Conservation (phyloP, 2,329 filamentous ascomycete species). For the Fusarium kyushuense region DNA sequence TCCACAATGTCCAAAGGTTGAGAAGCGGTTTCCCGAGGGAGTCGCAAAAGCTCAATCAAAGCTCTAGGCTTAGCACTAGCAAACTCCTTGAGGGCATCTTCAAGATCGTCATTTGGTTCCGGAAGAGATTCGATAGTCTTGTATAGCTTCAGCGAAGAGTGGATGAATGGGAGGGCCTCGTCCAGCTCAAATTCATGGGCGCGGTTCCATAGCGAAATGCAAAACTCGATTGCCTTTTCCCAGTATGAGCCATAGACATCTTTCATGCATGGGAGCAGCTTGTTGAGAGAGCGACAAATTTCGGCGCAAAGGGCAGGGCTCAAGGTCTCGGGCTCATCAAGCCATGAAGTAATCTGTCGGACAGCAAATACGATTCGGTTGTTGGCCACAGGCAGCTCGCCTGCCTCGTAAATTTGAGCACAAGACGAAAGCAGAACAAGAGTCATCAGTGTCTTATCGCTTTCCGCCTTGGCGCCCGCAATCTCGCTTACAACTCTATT, state of each 20-base stretch:
- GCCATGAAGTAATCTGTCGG: constrained; percentile 80
- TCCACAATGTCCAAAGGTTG: constrained; percentile 82
- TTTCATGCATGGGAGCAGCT: constrained; percentile 77
- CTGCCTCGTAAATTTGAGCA: constrained; percentile 63
- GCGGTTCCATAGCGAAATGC: constrained; percentile 68
- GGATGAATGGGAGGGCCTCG: constrained; percentile 70
- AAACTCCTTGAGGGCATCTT: constrained; percentile 76
- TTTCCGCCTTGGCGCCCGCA: constrained; percentile 60
- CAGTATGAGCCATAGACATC: constrained; percentile 92
- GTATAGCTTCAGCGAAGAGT: constrained; percentile 80
- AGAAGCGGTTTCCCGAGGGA: constrained; percentile 60
- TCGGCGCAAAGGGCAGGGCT: constrained; percentile 61
- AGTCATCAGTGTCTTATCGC: constrained; percentile 60
- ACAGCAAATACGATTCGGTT: constrained; percentile 86
- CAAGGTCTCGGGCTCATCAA: constrained; percentile 64
- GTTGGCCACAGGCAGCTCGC: constrained; percentile 67
- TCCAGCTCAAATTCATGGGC: constrained; percentile 58
- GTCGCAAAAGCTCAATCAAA: constrained; percentile 73
- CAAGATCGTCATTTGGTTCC: constrained; percentile 86
- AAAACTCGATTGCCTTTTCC: constrained; percentile 72
- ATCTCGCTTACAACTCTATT: constrained; percentile 72
- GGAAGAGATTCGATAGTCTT: constrained; percentile 71
- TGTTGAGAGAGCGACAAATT: constrained; percentile 67
- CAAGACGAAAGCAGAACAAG: constrained; percentile 68
- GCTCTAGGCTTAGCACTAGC: constrained; percentile 67